phyloP scores from a whole-genome alignment of 805 yeast species.

The Spathaspora girioi region DNA sequence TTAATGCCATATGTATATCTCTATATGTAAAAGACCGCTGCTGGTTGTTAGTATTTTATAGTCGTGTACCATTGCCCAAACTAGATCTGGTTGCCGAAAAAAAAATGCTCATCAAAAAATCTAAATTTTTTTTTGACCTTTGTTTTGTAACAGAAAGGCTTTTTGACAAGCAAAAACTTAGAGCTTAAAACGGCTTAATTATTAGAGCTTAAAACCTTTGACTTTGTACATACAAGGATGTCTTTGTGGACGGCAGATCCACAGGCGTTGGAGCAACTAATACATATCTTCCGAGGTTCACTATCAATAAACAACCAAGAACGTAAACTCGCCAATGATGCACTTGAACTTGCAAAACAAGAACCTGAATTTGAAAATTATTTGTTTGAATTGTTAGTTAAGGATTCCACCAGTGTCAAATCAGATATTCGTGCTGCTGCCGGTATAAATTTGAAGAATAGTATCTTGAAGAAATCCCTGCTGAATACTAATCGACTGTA shows the following conservation, averaged over 20 bases:
- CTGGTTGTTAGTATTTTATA: too few species aligned
- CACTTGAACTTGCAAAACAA: slow-evolving; percentile 61
- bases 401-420: slow-evolving; percentile 39
- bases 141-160: not conserved
- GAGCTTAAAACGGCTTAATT: not conserved
- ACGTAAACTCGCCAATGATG: slow-evolving; percentile 67
- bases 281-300: slow-evolving; percentile 65
- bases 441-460: slow-evolving; percentile 80
- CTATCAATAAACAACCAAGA: slow-evolving; percentile 54
- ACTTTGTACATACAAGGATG: not conserved
- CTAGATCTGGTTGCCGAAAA: not conserved
- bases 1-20: not conserved
- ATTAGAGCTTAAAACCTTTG: not conserved
- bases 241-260: slow-evolving; percentile 67
- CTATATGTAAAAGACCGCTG: too few species aligned
- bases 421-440: slow-evolving; percentile 78
- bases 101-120: not conserved
- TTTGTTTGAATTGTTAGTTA: slow-evolving; percentile 63
- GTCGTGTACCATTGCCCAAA: not conserved
- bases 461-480: slow-evolving; percentile 42
- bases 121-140: not conserved
- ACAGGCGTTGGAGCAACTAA: slow-evolving; percentile 59
- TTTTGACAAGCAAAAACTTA: not conserved
- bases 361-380: slow-evolving; percentile 83
- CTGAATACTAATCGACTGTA: slow-evolving; percentile 21